Conservation (phyloP, 2,329 filamentous ascomycete genomes). For the Emydomyces testavorans region DNA sequence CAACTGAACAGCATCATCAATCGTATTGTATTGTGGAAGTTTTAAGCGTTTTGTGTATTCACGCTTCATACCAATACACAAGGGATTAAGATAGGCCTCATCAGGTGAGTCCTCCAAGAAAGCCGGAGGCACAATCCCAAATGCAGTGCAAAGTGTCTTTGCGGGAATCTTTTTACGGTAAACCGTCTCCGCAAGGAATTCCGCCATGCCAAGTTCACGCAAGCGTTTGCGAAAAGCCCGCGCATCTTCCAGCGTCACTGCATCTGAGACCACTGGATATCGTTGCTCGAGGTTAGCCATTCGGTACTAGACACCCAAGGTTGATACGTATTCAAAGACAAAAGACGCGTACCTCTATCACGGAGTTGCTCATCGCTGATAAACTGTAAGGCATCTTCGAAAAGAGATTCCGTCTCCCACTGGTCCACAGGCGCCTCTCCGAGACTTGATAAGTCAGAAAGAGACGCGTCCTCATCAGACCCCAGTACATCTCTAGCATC, state of each 20-base stretch:
- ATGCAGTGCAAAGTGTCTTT: constrained; percentile 76
- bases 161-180: constrained; percentile 58
- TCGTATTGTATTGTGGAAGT: constrained; percentile 64
- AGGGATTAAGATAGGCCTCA: constrained; percentile 59
- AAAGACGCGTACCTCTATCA: constrained; percentile 35
- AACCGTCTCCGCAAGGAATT: constrained; percentile 64
- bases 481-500: constrained; percentile 1
- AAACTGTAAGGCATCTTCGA: constrained; percentile 51
- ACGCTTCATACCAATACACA: constrained; percentile 65
- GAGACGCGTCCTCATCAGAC: constrained; percentile 24
- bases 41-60: constrained; percentile 75
- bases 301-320: not conserved
- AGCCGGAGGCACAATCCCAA: constrained; percentile 60
- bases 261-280: constrained; percentile 34
- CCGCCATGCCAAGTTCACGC: constrained; percentile 61
- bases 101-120: constrained; percentile 65
- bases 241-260: constrained; percentile 59
- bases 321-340: constrained; percentile 10
- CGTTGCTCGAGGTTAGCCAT: constrained; percentile 1
- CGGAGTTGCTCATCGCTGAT: constrained; percentile 43
- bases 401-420: constrained; percentile 39
- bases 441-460: constrained; percentile 26
- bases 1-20: constrained; percentile 75
- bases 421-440: constrained; percentile 14
- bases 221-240: constrained; percentile 57